Evolutionary conservation across 352 stramenopile genomes (phyloP).

Genomic region (Globisporangium iwayamae): DNA sequence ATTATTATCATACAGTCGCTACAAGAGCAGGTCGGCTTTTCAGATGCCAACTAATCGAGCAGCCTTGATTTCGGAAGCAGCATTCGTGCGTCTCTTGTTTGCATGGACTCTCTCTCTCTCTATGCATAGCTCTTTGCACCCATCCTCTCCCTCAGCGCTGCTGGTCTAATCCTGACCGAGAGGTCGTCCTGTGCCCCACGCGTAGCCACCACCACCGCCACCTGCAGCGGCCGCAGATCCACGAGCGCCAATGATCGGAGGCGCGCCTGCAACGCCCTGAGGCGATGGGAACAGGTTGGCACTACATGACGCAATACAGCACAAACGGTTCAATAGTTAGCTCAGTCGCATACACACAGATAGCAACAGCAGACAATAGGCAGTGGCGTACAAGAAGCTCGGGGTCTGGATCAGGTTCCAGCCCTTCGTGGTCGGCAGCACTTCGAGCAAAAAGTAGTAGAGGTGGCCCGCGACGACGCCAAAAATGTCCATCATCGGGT

Average conservation of each 20-base stretch:
- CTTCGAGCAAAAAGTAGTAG: constrained; percentile 90
- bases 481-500: constrained; percentile 85
- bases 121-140: background rate
- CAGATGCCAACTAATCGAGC: too few relatives aligned
- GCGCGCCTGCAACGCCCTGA: constrained; percentile 30
- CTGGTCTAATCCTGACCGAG: constrained; percentile 28
- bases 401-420: constrained; percentile 84
- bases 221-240: constrained; percentile 26
- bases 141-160: background rate
- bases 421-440: constrained; percentile 80
- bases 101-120: background rate
- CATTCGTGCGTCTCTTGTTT: too few relatives aligned
- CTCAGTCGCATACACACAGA: background rate
- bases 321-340: background rate
- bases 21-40: too few relatives aligned
- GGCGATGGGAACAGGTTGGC: constrained; percentile 68
- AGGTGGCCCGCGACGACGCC: constrained; percentile 83
- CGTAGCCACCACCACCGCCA: constrained; percentile 54
- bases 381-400: constrained; percentile 67
- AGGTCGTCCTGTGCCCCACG: constrained; percentile 61
- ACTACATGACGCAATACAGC: constrained; percentile 8
- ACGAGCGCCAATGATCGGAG: constrained; percentile 65
- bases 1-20: too few relatives aligned
- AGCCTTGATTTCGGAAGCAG: too few relatives aligned
- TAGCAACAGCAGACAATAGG: background rate